phyloP scores from a whole-genome alignment of 1,139 yeast genomes.

The Yamadazyma epiphylla region DNA sequence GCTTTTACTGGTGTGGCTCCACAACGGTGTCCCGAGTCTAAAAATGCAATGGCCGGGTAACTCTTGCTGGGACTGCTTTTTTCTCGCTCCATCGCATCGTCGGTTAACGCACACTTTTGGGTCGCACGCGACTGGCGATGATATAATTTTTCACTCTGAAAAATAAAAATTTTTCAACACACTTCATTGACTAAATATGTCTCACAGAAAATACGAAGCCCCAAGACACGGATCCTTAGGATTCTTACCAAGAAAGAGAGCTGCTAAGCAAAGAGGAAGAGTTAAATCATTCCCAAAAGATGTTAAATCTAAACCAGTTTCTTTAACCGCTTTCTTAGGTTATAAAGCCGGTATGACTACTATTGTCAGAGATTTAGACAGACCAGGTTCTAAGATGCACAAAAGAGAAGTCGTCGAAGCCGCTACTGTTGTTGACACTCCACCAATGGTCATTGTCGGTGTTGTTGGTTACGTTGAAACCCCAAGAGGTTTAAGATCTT shows the following conservation, averaged over 20 bases:
- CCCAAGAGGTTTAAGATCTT: conserved; percentile 99
- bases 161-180: too few relatives aligned
- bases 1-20: too few relatives aligned
- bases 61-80: too few relatives aligned
- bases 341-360: conserved; percentile 99
- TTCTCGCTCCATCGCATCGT: too few relatives aligned
- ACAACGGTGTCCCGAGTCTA: too few relatives aligned
- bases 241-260: conserved; percentile 99
- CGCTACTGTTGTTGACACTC: conserved; percentile 98
- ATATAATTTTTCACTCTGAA: too few relatives aligned
- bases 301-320: conserved; percentile 96
- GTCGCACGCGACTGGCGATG: too few relatives aligned
- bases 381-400: conserved; percentile 99
- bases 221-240: conserved; percentile 99
- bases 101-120: too few relatives aligned
- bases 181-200: too few relatives aligned
- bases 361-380: conserved; percentile 99
- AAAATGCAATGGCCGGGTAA: too few relatives aligned
- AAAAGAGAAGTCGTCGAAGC: conserved; percentile 99
- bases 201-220: conserved; percentile 99
- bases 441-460: conserved; percentile 98
- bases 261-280: conserved; percentile 97
- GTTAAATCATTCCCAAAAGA: conserved; percentile 99
- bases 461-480: conserved; percentile 99
- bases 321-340: conserved; percentile 99